phyloP scores from a whole-genome alignment of 148 eudicot genomes.

The Amaranthus palmeri region DNA sequence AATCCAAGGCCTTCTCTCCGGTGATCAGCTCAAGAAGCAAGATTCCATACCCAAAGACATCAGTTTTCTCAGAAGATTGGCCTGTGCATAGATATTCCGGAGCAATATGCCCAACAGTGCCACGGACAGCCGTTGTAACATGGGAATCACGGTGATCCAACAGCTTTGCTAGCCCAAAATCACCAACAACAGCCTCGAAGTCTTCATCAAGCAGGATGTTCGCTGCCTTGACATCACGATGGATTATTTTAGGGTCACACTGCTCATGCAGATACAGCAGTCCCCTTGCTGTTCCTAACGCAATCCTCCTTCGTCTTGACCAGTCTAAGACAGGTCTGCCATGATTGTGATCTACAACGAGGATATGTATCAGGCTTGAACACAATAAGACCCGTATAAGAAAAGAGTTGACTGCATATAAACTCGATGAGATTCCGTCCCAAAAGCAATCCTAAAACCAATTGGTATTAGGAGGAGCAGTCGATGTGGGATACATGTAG shows the following conservation, averaged over 20 bases:
- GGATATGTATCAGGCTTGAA: neutral
- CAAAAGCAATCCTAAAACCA: no score
- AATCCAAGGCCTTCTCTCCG: slow-evolving; percentile 79
- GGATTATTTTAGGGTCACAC: slow-evolving; percentile 88
- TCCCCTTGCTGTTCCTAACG: slow-evolving; percentile 89
- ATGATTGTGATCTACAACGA: slow-evolving; percentile 48
- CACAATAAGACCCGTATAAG: no score
- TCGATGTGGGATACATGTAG: no score
- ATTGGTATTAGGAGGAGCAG: no score
- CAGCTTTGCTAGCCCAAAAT: slow-evolving; percentile 89
- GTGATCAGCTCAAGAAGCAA: slow-evolving; percentile 89
- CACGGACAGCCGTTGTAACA: slow-evolving; percentile 90
- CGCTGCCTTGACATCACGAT: slow-evolving; percentile 95
- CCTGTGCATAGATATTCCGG: slow-evolving; percentile 90
- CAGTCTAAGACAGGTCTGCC: slow-evolving; percentile 80
- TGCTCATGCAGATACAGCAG: slow-evolving; percentile 84
- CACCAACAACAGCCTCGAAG: slow-evolving; percentile 96
- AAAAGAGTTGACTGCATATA: no score
- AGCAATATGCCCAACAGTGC: slow-evolving; percentile 95
- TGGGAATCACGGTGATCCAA: slow-evolving; percentile 86
- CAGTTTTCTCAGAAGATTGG: slow-evolving; percentile 95
- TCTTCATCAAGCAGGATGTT: slow-evolving; percentile 87
- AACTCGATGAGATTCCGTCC: no score
- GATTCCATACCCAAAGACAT: slow-evolving; percentile 90
- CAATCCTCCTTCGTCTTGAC: slow-evolving; percentile 76